These are phyloP conservation scores for Lanmaoa pseudosensibilis DNA, from an alignment of 768 basidiomycete species.

Conservation along the genomic window DNA sequence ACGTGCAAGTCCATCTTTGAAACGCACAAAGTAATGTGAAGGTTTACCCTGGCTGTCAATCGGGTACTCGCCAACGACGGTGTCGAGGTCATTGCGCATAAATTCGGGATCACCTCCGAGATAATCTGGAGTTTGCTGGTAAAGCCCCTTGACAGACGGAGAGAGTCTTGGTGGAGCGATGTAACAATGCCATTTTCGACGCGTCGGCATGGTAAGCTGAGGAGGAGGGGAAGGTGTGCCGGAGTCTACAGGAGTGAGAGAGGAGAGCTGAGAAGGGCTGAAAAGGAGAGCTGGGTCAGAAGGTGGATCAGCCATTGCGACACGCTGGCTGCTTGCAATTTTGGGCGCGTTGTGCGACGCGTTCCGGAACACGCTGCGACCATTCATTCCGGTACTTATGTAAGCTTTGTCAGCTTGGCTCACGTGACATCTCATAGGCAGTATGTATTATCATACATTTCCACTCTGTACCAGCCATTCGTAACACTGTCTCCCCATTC, in stretches of 20 bases:
- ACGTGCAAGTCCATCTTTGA: constrained; percentile 54
- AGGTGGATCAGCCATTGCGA: constrained; percentile 17
- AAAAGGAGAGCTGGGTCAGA: constrained; percentile 20
- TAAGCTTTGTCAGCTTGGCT: constrained; percentile 12
- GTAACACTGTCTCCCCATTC: constrained; percentile 34
- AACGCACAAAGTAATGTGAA: constrained; percentile 63
- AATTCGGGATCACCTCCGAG: constrained; percentile 38
- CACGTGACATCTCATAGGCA: constrained; percentile 14
- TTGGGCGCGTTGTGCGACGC: constrained; percentile 16
- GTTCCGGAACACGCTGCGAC: not conserved
- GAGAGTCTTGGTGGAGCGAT: constrained; percentile 41
- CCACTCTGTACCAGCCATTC: not conserved
- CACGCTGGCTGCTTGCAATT: not conserved
- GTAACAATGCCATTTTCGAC: constrained; percentile 27
- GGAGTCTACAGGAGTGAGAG: constrained; percentile 17
- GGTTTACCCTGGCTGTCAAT: constrained; percentile 27
- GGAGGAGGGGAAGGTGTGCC: constrained; percentile 5
- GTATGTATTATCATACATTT: no score
- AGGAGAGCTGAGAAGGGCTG: constrained; percentile 9
- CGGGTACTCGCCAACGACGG: constrained; percentile 60
- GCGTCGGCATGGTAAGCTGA: constrained; percentile 10
- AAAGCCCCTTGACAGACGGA: constrained; percentile 40
- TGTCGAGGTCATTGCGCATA: constrained; percentile 34
- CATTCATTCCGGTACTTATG: no score
- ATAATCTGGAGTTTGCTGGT: constrained; percentile 37